Conservation (phyloP, 768 basidiomycete species). For the Suillus ampliporus region DNA sequence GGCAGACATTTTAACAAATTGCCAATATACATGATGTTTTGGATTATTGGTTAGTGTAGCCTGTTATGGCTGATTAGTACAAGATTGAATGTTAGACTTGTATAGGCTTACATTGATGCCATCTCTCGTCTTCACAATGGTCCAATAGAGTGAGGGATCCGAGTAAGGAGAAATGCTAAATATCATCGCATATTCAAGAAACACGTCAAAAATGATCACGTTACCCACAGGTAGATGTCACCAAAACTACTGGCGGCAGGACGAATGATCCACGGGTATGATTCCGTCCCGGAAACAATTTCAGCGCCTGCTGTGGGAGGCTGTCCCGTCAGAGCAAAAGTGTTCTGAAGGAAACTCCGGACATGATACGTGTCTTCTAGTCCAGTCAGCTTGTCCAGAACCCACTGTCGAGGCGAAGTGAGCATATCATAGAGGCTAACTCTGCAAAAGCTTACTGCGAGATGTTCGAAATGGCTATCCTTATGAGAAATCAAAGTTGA, state of each 20-base stretch:
- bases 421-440: background rate
- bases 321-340: background rate
- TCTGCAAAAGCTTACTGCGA: conserved; percentile 1
- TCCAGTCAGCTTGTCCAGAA: conserved; percentile 1
- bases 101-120: background rate
- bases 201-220: background rate
- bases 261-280: conserved; percentile 8
- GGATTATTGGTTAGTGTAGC: conserved; percentile 1
- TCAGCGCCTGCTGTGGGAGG: background rate
- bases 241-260: conserved; percentile 6
- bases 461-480: conserved; percentile 6
- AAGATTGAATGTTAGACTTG: background rate
- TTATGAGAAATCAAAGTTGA: background rate
- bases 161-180: background rate
- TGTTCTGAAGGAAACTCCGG: conserved; percentile 7
- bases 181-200: background rate
- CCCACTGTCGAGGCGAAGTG: conserved; percentile 1
- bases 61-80: background rate
- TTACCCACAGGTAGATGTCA: conserved; percentile 1
- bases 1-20: conserved; percentile 2
- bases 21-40: conserved; percentile 5
- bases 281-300: background rate
- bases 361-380: conserved; percentile 1
- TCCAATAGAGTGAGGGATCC: conserved; percentile 7
- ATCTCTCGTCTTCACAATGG: conserved; percentile 4